Conservation (phyloP, 2,329 filamentous ascomycete species). For the Trichoderma lentiforme region DNA sequence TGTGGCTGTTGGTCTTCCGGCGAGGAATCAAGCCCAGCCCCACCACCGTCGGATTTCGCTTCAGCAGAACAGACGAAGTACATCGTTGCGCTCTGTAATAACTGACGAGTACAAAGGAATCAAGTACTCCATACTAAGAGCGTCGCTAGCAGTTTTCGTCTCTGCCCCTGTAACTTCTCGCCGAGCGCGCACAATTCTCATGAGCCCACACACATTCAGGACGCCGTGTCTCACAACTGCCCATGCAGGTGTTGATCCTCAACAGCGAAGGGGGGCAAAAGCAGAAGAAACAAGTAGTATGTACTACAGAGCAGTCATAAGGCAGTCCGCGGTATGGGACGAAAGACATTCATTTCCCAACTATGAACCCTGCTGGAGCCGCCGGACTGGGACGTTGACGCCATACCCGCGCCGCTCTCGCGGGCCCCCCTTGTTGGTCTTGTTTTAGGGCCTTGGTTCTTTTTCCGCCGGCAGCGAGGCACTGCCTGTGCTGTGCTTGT, state of each 20-base stretch:
- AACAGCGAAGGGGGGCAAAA: background rate
- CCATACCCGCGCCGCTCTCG: constrained; percentile 18
- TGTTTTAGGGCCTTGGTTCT: background rate
- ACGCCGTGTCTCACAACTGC: constrained; percentile 6
- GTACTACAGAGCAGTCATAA: background rate
- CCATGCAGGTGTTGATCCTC: background rate
- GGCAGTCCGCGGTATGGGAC: background rate
- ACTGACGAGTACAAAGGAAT: background rate
- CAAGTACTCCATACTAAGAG: background rate
- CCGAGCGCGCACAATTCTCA: constrained; percentile 12
- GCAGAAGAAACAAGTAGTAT: background rate
- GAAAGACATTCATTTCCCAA: background rate
- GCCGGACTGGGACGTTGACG: constrained; percentile 19
- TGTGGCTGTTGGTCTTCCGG: constrained; percentile 6
- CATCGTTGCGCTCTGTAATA: background rate
- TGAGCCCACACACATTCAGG: constrained; percentile 8
- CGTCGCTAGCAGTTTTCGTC: background rate
- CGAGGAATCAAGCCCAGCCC: constrained; percentile 9
- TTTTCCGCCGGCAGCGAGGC: background rate
- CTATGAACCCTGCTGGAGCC: constrained; percentile 12
- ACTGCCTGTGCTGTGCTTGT: background rate
- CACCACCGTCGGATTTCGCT: constrained; percentile 18
- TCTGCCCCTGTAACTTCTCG: background rate
- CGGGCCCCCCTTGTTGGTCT: constrained; percentile 7
- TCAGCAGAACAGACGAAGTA: background rate